Evolutionary conservation across 1,139 yeast species (phyloP).

Genomic region (Zygoascus hellenicus): DNA sequence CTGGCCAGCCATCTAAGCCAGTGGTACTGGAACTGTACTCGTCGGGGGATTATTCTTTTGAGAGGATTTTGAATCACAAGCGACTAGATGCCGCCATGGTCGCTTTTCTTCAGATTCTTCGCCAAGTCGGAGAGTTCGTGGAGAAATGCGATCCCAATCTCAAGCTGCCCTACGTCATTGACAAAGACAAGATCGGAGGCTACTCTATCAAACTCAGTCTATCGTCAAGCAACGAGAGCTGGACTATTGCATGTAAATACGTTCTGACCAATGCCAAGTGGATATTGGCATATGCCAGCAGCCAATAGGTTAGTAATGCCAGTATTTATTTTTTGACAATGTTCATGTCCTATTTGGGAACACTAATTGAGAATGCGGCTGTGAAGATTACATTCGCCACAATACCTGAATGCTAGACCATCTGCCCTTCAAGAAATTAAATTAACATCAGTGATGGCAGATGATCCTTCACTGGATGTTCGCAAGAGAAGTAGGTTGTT

Average conservation of each 20-base stretch:
- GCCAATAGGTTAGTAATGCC: conserved; percentile 7
- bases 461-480: neutral
- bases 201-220: conserved; percentile 67
- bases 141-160: conserved; percentile 47
- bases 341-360: neutral
- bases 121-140: conserved; percentile 51
- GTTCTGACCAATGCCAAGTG: conserved; percentile 57
- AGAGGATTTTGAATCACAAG: conserved; percentile 62
- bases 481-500: neutral
- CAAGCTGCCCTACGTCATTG: conserved; percentile 65
- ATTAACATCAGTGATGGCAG: neutral
- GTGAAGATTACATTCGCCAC: no score
- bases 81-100: conserved; percentile 73
- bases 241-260: conserved; percentile 89
- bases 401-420: neutral
- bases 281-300: conserved; percentile 37
- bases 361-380: neutral
- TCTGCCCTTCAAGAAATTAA: neutral
- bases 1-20: conserved; percentile 33
- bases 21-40: conserved; percentile 47
- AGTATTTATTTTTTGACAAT: neutral
- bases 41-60: conserved; percentile 62
- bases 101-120: conserved; percentile 58
- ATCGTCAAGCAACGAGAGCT: conserved; percentile 58
- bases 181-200: conserved; percentile 69